Evolutionary conservation across 176 grass and related monocot genomes (phyloP), one percentile per base, ranked within the genome.

Genomic region (Thinopyrum elongatum): DNA sequence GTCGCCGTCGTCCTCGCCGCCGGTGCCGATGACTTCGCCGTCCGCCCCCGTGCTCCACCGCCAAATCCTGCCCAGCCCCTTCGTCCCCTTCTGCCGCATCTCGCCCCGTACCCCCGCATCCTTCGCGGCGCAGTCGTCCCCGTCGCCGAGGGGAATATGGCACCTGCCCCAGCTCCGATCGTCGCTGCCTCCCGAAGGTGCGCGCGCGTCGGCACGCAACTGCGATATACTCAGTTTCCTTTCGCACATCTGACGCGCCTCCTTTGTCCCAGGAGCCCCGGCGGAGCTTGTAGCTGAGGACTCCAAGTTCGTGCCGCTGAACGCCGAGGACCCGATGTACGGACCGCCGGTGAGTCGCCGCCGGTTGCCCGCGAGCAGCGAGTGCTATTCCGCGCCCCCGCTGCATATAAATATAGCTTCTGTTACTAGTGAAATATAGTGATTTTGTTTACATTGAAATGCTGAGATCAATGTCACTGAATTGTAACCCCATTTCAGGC

Each of bases 281-380:
- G 59, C 63, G 25, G 92, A 98, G 76, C 79, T 94, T 41, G 80
- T 84, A 76, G 93, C 92, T 69, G 96, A 98, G 80, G 96, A 89
- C 65, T 91, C 96, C 86, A 95, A 94, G 70, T 98, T 98, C 68
- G 92, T 95, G 69, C 92, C 93, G 41, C 71, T 98, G 78, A 92
- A 92, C 82, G 82, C 65, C 77, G 96, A 98, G 3, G 96, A 98
- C 68, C 88, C 93, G 60, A 89, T 89, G 82, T 98, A 94, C 88
- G 91, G 93, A 47, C 93, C 93, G 3, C 92, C 93, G 80, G 96
- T 98, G 91, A 92, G 96, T 87, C 55, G 8, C 76, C n/a, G 1
- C 55, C 17, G 2, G 23, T 64, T 38, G 57, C 57, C 42, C 27
- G 17, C 26, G 9, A 33, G 4, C 28, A 76, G 44, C 4, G 74